Conservation (phyloP, 2,329 filamentous ascomycete species). For the Lasiodiplodia sp. region DNA sequence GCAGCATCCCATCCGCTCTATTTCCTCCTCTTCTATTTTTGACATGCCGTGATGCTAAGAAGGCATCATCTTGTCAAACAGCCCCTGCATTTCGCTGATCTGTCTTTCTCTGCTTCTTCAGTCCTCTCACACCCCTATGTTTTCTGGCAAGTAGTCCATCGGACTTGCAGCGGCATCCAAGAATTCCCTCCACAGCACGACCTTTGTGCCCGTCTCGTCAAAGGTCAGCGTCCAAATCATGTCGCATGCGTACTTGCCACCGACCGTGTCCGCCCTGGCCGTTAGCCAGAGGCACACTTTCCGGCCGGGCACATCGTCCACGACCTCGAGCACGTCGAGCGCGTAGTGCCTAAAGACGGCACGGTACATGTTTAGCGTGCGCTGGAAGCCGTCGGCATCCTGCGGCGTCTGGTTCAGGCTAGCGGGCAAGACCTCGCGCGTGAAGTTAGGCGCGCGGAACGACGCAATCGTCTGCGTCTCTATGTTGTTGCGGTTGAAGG, state of each 20-base stretch:
- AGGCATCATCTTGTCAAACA: neutral
- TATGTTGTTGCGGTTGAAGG: slow-evolving; percentile 29
- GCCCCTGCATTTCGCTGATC: neutral
- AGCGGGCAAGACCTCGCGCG: slow-evolving; percentile 18
- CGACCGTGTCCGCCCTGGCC: slow-evolving; percentile 13
- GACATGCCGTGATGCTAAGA: neutral
- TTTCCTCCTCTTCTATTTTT: neutral
- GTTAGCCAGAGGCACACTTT: slow-evolving; percentile 25
- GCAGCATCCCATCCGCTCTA: too few relatives aligned
- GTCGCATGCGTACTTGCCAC: slow-evolving; percentile 16
- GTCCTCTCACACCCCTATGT: neutral
- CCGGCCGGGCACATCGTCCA: slow-evolving; percentile 14
- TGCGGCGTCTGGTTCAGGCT: slow-evolving; percentile 6
- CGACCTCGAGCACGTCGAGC: slow-evolving; percentile 9
- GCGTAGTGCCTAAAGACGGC: slow-evolving; percentile 20
- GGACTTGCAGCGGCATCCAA: neutral
- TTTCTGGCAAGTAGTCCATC: slow-evolving; percentile 4
- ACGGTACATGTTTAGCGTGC: slow-evolving; percentile 19
- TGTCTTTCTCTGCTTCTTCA: neutral
- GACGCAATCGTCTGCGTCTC: slow-evolving; percentile 15
- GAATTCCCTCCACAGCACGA: slow-evolving; percentile 22
- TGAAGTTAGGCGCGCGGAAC: neutral
- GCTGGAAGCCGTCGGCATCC: slow-evolving; percentile 13
- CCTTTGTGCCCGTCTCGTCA: slow-evolving; percentile 7
- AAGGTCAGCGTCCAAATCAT: slow-evolving; percentile 21